Evolutionary conservation across 2,329 filamentous ascomycete genomes (phyloP), one percentile per base, ranked within the genome.

Genomic region (Aspergillus hortae): DNA sequence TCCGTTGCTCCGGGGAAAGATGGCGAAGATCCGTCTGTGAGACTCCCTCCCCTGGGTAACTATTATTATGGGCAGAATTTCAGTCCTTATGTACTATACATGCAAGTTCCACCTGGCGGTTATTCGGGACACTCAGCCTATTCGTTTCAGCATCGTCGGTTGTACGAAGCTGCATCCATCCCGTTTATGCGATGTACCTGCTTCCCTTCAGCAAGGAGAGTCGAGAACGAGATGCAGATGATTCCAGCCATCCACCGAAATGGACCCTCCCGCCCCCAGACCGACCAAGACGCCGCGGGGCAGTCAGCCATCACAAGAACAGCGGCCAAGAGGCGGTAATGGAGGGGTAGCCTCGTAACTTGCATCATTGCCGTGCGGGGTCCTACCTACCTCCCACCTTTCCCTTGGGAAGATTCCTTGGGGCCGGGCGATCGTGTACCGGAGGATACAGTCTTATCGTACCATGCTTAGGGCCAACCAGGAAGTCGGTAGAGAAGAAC

Each of bases 1-100:
- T 69, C 66, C 66, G 66, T 68, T 69, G 60, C 66, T 62, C 66
- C 66, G 66, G 66, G 60, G 62, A 64, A 67, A 48, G 19, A 30
- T 33, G 11, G 43, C 40, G 32, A 47, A 17, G 38, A 56, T 56
- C 49, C 46, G 43, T 48, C 47, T 9, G 9, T 6, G 25, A 27
- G 25, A 27, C 25, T 27, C 25, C 19, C 19, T 19, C 25, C 25
- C 25, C 25, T 27, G 25, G 25, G 9, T 9, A 19, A 17, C 17
- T 17, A 17, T 17, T 19, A 19, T 27, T 27, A 27, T 27, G 25
- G 9, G 6, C 25, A 30, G 7, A 30, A 30, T 30, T 30, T 6
- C 23, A 23, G 23, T 23, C 27, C 7, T 30, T 30, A 19, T 19
- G 19, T 19, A 19, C 19, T 19, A 19, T 19, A 9, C 27, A 30